A percentile compares a stretch with the other conserved stretches of the same genome.
Evolutionary conservation across 345 rosid genomes (phyloP).

Genomic region (Populus simonii): DNA sequence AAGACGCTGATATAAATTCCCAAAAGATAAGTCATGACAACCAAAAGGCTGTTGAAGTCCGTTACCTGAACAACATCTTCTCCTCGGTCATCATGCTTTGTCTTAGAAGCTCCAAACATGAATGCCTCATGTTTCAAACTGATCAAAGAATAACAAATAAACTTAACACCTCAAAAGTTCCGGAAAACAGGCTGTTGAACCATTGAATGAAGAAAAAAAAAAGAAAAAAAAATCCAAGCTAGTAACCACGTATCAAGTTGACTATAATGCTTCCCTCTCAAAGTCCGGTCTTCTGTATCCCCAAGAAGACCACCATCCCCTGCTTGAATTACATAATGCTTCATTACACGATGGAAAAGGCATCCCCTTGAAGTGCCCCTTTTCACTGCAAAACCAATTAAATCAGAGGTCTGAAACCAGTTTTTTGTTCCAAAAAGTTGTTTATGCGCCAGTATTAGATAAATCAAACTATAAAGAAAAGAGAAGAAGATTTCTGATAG

Average conservation of each 20-base stretch:
- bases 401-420: background rate
- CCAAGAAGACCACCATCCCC: slow-evolving; percentile 18
- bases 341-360: slow-evolving; percentile 25
- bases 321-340: slow-evolving; percentile 31
- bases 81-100: slow-evolving; percentile 21
- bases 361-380: slow-evolving; percentile 25
- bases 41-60: background rate
- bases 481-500: too few relatives aligned
- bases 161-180: background rate
- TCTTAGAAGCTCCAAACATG: slow-evolving; percentile 31
- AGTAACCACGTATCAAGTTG: slow-evolving; percentile 23
- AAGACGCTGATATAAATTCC: too few relatives aligned
- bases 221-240: background rate
- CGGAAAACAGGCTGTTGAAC: background rate
- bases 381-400: slow-evolving; percentile 23
- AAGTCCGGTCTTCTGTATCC: slow-evolving; percentile 25
- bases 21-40: background rate
- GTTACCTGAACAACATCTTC: slow-evolving; percentile 34
- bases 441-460: background rate
- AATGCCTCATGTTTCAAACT: slow-evolving; percentile 33
- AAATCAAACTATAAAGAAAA: background rate
- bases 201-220: background rate
- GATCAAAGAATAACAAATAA: background rate
- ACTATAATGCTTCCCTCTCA: slow-evolving; percentile 24
- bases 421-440: background rate